Percentiles rank a stretch among this genome's conserved stretches.
Evolutionary conservation across 2,329 filamentous ascomycete genomes (phyloP).

Genomic region (Nemania sp.): DNA sequence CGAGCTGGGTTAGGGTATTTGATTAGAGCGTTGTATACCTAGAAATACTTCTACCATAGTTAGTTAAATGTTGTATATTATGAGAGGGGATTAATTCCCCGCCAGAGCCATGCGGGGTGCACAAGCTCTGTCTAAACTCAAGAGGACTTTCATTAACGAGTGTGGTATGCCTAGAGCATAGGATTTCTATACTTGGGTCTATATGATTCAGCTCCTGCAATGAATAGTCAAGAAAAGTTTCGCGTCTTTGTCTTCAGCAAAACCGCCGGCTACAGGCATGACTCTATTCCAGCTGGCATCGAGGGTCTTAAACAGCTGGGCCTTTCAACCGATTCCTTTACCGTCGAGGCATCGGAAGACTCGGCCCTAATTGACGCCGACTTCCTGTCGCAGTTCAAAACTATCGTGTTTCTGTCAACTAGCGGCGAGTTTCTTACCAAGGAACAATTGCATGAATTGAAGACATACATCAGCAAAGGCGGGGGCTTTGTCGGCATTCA

Average conservation of each 20-base stretch:
- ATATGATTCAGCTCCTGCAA: conserved; percentile 6
- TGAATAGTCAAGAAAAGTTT: conserved; percentile 38
- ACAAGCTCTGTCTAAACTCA: too few relatives aligned
- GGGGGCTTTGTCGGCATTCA: conserved; percentile 58
- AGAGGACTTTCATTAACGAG: too few relatives aligned
- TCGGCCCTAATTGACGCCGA: conserved; percentile 49
- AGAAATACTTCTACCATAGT: too few relatives aligned
- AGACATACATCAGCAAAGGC: conserved; percentile 51
- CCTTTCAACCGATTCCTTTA: conserved; percentile 46
- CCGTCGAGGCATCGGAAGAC: conserved; percentile 54
- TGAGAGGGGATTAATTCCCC: too few relatives aligned
- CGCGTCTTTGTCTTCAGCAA: conserved; percentile 56
- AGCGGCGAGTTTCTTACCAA: conserved; percentile 55
- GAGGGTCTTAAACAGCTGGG: conserved; percentile 50
- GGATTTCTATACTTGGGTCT: too few relatives aligned
- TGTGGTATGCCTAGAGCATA: too few relatives aligned
- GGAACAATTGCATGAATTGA: conserved; percentile 51
- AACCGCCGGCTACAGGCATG: conserved; percentile 55
- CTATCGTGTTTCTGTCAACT: conserved; percentile 55
- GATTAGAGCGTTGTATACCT: too few relatives aligned
- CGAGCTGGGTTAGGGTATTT: too few relatives aligned
- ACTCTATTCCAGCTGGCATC: conserved; percentile 55
- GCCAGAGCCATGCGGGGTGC: too few relatives aligned
- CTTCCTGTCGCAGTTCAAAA: conserved; percentile 51
- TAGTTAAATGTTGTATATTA: too few relatives aligned